phyloP scores from a whole-genome alignment of 192 early-diverging fungal species.

The Coemansia sp. region DNA sequence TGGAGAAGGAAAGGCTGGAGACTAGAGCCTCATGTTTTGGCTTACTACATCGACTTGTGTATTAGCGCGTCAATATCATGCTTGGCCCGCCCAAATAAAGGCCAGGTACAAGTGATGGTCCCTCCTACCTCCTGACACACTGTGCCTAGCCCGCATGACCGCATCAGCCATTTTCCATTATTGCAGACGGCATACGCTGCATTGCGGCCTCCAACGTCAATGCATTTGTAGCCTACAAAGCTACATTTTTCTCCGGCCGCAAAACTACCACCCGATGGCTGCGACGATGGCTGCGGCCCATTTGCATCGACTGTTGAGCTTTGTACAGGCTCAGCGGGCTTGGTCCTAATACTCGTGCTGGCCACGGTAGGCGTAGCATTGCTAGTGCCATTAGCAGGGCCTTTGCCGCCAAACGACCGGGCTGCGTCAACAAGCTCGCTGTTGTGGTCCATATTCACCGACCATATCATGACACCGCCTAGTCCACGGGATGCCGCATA shows the following conservation, averaged over 20 bases:
- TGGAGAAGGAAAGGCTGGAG: not conserved
- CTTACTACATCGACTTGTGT: not conserved
- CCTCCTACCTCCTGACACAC: conserved; percentile 15
- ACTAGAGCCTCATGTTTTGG: not conserved
- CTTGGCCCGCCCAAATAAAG: not conserved
- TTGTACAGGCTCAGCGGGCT: not conserved
- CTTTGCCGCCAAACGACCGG: conserved; percentile 18
- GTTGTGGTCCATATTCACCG: conserved; percentile 50
- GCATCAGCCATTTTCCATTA: conserved; percentile 15
- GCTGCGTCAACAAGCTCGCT: conserved; percentile 58
- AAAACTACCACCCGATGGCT: not conserved
- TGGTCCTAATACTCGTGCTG: not conserved
- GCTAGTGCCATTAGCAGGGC: not conserved
- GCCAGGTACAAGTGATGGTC: conserved; percentile 27
- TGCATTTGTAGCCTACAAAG: conserved; percentile 20
- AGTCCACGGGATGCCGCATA: conserved; percentile 59
- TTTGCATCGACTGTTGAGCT: not conserved
- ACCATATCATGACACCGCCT: conserved; percentile 65
- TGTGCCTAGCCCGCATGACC: conserved; percentile 26
- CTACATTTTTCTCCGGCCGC: conserved; percentile 17
- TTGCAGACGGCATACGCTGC: conserved; percentile 27
- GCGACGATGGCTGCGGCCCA: not conserved
- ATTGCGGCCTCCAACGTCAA: conserved; percentile 30
- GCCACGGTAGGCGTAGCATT: not conserved
- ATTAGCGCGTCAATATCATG: conserved; percentile 6